Percentiles rank a stretch among this genome's conserved stretches.
phyloP scores from a whole-genome alignment of 2,329 filamentous ascomycete genomes.

The Microcyclospora pomicola region DNA sequence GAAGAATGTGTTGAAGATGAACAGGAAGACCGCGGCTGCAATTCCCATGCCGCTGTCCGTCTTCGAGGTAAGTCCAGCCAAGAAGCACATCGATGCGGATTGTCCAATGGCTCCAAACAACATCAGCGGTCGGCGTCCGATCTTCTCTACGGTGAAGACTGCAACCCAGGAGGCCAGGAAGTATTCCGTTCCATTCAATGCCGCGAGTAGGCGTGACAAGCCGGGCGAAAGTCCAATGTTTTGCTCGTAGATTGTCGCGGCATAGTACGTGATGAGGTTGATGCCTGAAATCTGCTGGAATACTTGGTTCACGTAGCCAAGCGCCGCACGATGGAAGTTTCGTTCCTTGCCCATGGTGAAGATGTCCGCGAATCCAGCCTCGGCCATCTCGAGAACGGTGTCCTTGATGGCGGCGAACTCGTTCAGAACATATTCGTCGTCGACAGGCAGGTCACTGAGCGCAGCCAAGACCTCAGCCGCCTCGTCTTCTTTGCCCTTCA shows the following conservation, averaged over 20 bases:
- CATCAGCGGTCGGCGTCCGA: constrained; percentile 53
- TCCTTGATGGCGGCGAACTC: constrained; percentile 24
- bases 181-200: constrained; percentile 40
- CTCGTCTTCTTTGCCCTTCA: constrained; percentile 21
- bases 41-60: constrained; percentile 15
- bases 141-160: constrained; percentile 36
- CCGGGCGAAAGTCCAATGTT: constrained; percentile 37
- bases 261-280: constrained; percentile 22
- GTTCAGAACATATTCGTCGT: constrained; percentile 17
- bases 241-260: constrained; percentile 38
- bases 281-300: constrained; percentile 30
- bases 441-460: constrained; percentile 24
- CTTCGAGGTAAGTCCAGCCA: constrained; percentile 16
- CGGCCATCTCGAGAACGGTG: constrained; percentile 23
- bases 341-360: constrained; percentile 28
- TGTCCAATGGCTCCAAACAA: constrained; percentile 43
- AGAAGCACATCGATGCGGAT: constrained; percentile 17
- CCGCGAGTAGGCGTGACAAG: constrained; percentile 35
- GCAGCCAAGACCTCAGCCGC: constrained; percentile 21
- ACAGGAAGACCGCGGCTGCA: constrained; percentile 24
- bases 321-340: constrained; percentile 29
- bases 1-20: constrained; percentile 26
- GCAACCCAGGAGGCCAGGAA: constrained; percentile 36
- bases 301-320: constrained; percentile 32
- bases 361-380: constrained; percentile 16